Percentiles rank a stretch among this genome's conserved stretches.
phyloP scores from a whole-genome alignment of 148 eudicot species.

The Chenopodium suecicum region DNA sequence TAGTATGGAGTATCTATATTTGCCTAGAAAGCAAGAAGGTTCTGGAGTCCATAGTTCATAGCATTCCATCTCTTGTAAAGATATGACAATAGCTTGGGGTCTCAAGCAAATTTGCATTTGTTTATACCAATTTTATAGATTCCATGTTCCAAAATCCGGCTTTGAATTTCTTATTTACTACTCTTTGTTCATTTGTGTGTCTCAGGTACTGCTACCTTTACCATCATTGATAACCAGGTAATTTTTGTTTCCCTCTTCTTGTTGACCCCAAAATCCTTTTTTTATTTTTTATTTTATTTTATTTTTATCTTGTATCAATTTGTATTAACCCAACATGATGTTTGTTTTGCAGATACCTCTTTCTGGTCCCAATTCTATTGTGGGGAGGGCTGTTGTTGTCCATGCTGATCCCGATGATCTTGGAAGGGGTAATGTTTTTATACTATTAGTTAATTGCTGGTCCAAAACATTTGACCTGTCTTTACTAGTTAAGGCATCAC shows the following conservation, averaged over 20 bases:
- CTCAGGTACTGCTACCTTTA: conserved; percentile 77
- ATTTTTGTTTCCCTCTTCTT: neutral
- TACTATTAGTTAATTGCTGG: neutral
- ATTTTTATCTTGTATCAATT: neutral
- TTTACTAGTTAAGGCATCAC: neutral
- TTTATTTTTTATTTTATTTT: too few relatives aligned
- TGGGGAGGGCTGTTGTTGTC: conserved; percentile 98
- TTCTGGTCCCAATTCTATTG: conserved; percentile 68
- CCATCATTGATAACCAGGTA: conserved; percentile 80
- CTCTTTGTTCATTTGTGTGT: conserved; percentile 10
- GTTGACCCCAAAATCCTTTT: neutral
- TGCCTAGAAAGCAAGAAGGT: neutral
- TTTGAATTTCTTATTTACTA: neutral
- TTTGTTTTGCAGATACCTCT: conserved; percentile 69
- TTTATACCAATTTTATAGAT: too few relatives aligned
- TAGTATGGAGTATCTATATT: neutral
- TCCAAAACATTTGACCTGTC: neutral
- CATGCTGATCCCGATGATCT: conserved; percentile 98
- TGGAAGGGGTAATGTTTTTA: conserved; percentile 61
- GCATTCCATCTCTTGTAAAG: neutral
- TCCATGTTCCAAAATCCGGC: neutral
- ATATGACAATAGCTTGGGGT: neutral
- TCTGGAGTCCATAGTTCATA: neutral
- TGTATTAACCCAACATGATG: neutral
- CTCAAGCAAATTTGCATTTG: neutral